Base-by-base conservation (phyloP, 163 green algal species). In the Chlorella variabilis region DNA sequence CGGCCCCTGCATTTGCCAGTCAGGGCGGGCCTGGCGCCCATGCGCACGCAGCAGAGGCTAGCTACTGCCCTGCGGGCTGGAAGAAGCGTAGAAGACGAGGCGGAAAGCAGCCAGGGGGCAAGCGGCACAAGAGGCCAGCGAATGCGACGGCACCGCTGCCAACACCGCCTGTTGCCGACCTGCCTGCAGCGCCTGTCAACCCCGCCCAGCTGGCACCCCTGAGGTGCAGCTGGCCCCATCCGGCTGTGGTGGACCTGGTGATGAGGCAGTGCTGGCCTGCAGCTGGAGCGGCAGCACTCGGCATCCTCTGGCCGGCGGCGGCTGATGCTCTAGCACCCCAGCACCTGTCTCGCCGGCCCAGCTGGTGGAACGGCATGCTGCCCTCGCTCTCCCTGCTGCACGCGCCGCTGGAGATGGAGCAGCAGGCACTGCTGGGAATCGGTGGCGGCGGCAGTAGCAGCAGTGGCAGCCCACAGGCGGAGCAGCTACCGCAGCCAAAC, bases 321-420 rank as follows among this genome's bases (percentile, higher is more conserved):
- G 39, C 0, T 54, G 45, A 15, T 0, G 8, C 38, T 27, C 36
- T 29, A 20, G 13, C 45, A 23, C 45, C 45, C 45, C 45, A 13
- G 8, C 3, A 3, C 41, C n/a, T 21, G 23, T 33, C 48, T 4
- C 61, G 31, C 41, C 20, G 5, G 9, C 4, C 41, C 3, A 5
- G 23, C 42, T 73, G 38, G 59, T 80, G 75, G 75, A 51, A 74
- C 59, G 29, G 42, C 41, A 81, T 81, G 75, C 75, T 81, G 75
- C 75, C 75, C 20, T 63, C 41, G 3, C 75, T 81, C 18, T 74
- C 59, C 15, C 41, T 63, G 59, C 59, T 49, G 31, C 42, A 81
- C 23, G 31, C 41, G 6, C 75, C 75, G 13, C n/a, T 80, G 36
- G 48, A 49, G 41, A 9, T 31, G 9, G 59, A 51, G 59, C 75